Evolutionary conservation across 306 rosid species (phyloP).

Genomic region (Fragaria ananassa): DNA sequence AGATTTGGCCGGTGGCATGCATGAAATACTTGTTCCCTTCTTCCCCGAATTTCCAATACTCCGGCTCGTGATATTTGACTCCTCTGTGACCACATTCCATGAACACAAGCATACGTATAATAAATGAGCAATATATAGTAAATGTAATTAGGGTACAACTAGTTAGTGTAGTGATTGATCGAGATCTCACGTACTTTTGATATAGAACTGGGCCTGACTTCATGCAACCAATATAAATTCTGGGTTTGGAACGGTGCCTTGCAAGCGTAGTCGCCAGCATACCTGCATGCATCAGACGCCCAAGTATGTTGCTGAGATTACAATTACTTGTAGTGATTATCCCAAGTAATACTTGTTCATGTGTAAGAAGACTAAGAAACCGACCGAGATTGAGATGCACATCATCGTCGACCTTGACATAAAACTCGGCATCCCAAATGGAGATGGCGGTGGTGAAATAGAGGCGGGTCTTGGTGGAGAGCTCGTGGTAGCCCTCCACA

Average conservation of each 20-base stretch:
- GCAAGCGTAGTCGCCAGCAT: constrained; percentile 53
- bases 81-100: constrained; percentile 44
- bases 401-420: constrained; percentile 89
- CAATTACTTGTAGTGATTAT: background rate
- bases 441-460: constrained; percentile 67
- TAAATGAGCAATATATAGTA: background rate
- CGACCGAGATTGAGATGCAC: constrained; percentile 72
- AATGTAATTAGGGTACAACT: background rate
- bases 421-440: constrained; percentile 80
- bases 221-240: constrained; percentile 90
- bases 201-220: constrained; percentile 93
- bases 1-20: constrained; percentile 96
- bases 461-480: constrained; percentile 80
- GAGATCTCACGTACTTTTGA: constrained; percentile 46
- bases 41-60: constrained; percentile 90
- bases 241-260: constrained; percentile 56
- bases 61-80: constrained; percentile 83
- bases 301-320: background rate
- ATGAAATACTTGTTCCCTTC: constrained; percentile 90
- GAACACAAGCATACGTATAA: background rate
- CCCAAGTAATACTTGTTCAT: background rate
- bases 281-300: constrained; percentile 29
- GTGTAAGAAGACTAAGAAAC: background rate
- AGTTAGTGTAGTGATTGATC: background rate
- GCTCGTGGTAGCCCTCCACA: constrained; percentile 78